Percentiles rank a stretch among this genome's conserved stretches.
Evolutionary conservation across 2,329 filamentous ascomycete species (phyloP).

Genomic region (Camptophora hylomeconis): DNA sequence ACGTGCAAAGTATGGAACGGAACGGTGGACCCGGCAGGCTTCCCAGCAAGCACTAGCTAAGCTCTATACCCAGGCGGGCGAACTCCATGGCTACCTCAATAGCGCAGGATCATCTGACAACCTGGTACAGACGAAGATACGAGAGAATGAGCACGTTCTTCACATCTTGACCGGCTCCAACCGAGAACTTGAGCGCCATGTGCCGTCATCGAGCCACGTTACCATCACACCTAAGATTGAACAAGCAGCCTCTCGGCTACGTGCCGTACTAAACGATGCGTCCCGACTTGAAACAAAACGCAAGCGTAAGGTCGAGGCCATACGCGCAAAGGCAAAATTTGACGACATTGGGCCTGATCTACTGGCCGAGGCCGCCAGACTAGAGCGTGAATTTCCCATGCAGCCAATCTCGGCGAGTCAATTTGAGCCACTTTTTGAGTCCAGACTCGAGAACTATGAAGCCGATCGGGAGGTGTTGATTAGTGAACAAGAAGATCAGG

Average conservation of each 20-base stretch:
- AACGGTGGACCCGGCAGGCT: slow-evolving; percentile 62
- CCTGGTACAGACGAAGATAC: slow-evolving; percentile 65
- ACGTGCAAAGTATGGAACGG: slow-evolving; percentile 69
- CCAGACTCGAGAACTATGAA: slow-evolving; percentile 69
- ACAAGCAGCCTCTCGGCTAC: slow-evolving; percentile 61
- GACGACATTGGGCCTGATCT: slow-evolving; percentile 83
- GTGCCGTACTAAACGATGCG: slow-evolving; percentile 73
- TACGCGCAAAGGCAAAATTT: slow-evolving; percentile 65
- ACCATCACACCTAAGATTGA: slow-evolving; percentile 72
- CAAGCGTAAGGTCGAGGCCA: slow-evolving; percentile 61
- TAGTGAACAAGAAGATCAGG: slow-evolving; percentile 64
- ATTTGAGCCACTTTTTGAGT: slow-evolving; percentile 84
- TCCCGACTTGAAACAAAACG: slow-evolving; percentile 69
- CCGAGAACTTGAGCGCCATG: slow-evolving; percentile 70
- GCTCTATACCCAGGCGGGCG: slow-evolving; percentile 59
- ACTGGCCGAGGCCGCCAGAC: slow-evolving; percentile 64
- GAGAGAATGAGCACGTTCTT: slow-evolving; percentile 61
- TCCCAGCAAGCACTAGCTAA: slow-evolving; percentile 58
- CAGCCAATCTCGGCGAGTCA: slow-evolving; percentile 76
- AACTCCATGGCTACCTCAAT: slow-evolving; percentile 79
- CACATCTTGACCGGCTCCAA: slow-evolving; percentile 66
- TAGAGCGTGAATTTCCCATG: slow-evolving; percentile 77
- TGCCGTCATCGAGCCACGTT: slow-evolving; percentile 70
- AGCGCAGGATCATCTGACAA: slow-evolving; percentile 54
- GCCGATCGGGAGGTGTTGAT: slow-evolving; percentile 57